Evolutionary conservation across 2,329 filamentous ascomycete species (phyloP).

Genomic region (Fusarium equiseti): DNA sequence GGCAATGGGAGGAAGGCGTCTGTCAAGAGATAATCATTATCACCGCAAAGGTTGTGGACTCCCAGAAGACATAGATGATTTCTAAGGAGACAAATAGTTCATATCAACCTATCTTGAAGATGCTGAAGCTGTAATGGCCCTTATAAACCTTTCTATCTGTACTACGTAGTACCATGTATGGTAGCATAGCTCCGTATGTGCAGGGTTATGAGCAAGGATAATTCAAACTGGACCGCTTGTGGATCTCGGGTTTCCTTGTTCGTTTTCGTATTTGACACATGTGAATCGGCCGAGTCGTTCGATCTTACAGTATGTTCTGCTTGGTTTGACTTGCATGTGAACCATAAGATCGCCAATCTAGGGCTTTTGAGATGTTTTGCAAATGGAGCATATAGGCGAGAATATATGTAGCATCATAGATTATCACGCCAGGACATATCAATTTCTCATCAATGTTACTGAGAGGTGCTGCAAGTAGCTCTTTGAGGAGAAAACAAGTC

Average conservation of each 20-base stretch:
- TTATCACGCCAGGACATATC: neutral
- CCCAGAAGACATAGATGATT: no score
- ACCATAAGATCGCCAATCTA: conserved; percentile 7
- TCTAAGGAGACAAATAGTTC: neutral
- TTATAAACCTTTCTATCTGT: neutral
- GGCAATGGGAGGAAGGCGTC: neutral
- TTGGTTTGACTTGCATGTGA: conserved; percentile 23
- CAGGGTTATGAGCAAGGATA: conserved; percentile 15
- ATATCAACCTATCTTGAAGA: neutral
- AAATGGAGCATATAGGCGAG: neutral
- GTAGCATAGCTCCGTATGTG: neutral
- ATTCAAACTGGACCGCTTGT: conserved; percentile 3
- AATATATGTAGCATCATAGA: neutral
- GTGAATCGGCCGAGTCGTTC: neutral
- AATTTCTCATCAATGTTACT: neutral
- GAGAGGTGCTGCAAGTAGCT: neutral
- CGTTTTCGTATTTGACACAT: conserved; percentile 25
- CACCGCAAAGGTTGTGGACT: neutral
- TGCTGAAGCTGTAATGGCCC: neutral
- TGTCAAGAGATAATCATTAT: neutral
- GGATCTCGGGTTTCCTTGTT: conserved; percentile 14
- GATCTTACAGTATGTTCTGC: conserved; percentile 4
- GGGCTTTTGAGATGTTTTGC: neutral
- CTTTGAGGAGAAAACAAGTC: neutral
- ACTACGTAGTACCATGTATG: neutral